These are phyloP conservation scores for Fusarium cyanostomum DNA, from an alignment of 2,329 filamentous ascomycete genomes.

Conservation along the genomic window DNA sequence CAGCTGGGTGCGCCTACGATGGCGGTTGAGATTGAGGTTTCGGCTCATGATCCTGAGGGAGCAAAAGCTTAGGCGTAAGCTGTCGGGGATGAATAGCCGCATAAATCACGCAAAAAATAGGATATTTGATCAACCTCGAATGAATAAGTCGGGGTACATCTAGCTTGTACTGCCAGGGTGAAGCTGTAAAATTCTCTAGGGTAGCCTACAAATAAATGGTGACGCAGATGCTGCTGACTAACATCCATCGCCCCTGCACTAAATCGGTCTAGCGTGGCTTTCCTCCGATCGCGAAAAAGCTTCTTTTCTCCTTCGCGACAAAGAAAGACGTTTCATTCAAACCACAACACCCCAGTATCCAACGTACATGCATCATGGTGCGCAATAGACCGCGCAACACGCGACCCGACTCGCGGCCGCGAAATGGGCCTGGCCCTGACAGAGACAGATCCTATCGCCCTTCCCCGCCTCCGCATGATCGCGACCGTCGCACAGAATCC, in stretches of 20 bases:
- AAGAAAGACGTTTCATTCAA: conserved; percentile 13
- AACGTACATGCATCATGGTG: conserved; percentile 16
- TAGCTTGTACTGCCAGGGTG: background rate
- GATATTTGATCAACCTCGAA: no score
- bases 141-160: background rate
- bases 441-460: conserved; percentile 30
- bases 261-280: conserved; percentile 13
- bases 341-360: conserved; percentile 1
- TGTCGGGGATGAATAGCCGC: background rate
- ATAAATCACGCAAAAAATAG: background rate
- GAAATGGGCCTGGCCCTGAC: conserved; percentile 17
- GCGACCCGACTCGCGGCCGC: conserved; percentile 21
- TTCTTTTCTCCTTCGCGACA: conserved; percentile 30
- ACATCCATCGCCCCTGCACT: background rate
- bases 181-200: background rate
- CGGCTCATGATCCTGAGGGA: conserved; percentile 45
- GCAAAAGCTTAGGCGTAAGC: background rate
- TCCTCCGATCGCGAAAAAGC: conserved; percentile 13
- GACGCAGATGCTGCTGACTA: conserved; percentile 17
- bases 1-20: conserved; percentile 58
- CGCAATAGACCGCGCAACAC: conserved; percentile 27
- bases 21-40: conserved; percentile 66
- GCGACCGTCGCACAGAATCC: conserved; percentile 33
- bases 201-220: background rate
- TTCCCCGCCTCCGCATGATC: conserved; percentile 24